phyloP scores from a whole-genome alignment of 768 basidiomycete genomes.

The Phaeolepiota aurea region DNA sequence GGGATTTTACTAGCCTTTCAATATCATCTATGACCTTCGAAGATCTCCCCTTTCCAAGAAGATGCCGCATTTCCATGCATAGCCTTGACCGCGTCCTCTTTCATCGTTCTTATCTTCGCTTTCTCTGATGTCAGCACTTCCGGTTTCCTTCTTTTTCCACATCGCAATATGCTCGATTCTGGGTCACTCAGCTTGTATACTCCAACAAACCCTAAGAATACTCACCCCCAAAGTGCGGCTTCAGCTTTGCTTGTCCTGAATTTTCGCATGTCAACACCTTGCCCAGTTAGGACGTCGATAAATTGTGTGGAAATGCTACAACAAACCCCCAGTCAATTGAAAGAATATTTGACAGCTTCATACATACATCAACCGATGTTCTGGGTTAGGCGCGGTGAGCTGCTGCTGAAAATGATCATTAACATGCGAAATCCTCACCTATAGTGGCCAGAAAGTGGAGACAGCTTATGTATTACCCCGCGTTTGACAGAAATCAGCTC shows the following conservation, averaged over 20 bases:
- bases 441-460: constrained; percentile 64
- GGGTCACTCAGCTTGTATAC: constrained; percentile 1
- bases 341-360: not conserved
- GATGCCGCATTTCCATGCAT: not conserved
- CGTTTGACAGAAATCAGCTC: constrained; percentile 58
- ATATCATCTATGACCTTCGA: constrained; percentile 12
- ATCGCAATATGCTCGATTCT: constrained; percentile 41
- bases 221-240: constrained; percentile 46
- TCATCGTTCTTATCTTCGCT: constrained; percentile 14
- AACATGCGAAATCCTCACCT: constrained; percentile 25
- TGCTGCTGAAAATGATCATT: no score
- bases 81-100: not conserved
- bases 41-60: constrained; percentile 22
- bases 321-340: not conserved
- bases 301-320: constrained; percentile 54
- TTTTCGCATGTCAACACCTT: constrained; percentile 51
- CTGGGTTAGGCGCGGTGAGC: constrained; percentile 18
- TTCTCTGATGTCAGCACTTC: constrained; percentile 21
- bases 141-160: constrained; percentile 32
- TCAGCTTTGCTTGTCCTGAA: constrained; percentile 57
- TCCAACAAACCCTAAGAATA: not conserved
- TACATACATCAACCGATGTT: constrained; percentile 42
- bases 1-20: no score
- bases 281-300: constrained; percentile 38
- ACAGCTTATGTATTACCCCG: constrained; percentile 50